Base-by-base conservation (phyloP, 169 alveolate genomes). In the Miamiensis avidus region DNA sequence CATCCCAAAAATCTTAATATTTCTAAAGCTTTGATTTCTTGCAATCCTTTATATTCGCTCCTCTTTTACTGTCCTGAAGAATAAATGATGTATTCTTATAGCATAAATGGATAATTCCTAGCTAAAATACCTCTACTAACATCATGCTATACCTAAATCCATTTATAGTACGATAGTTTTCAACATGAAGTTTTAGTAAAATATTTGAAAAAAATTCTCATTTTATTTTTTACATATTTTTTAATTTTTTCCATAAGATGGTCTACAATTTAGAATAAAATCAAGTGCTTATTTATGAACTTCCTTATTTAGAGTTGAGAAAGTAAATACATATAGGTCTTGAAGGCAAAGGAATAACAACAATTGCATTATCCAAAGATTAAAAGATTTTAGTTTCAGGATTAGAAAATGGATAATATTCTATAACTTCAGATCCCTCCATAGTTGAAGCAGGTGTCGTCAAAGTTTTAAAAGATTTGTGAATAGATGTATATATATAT, bases 61-160 rank as follows among this genome's bases (percentile, higher is more conserved):
- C 75, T 75, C 0, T 81, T 86, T 29, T 86, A 77, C 49, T 83
- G 75, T 34, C 32, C 75, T 31, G 75, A 76, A 86, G 78, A 73
- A 31, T 79, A 74, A 27, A 49, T 28, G 20, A 69, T 86, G 30
- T 86, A 86, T 65, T 74, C 84, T 29, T 86, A 86, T 75, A 86
- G 90, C 30, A 86, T 86, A 1, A 86, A 86, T 75, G 90, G 90
- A 25, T 86, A 86, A 82, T 81, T 81, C 29, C 81, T 86, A 64
- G 29, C 87, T n/a, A 29, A 34, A 15, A 49, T 29, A 1, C n/a
- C n/a, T 0, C 0, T 29, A 34, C 29, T 49, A 74, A 79, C 30
- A 49, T 74, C n/a, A 4, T 31, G 0, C 29, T 65, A 25, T 16
- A 29, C 29, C 29, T 79, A 1, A 79, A 79, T 11, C 84, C 84